Conservation (phyloP, 202 grass and related monocot species). For the Zizania palustris region DNA sequence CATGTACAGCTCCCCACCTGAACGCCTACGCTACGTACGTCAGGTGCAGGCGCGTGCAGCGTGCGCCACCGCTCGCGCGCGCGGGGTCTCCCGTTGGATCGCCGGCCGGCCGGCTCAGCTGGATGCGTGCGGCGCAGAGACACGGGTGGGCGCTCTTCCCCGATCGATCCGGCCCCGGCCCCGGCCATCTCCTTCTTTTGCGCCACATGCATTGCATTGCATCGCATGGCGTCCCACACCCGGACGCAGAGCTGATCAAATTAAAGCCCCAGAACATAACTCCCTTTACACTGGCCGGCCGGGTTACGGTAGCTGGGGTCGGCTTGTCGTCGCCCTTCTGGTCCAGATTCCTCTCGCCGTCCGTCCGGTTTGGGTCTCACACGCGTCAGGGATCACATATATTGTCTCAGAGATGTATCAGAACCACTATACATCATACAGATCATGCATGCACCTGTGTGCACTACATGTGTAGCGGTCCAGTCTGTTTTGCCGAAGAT, state of each 20-base stretch:
- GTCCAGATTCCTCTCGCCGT: background rate
- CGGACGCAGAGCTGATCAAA: background rate
- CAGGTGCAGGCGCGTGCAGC: background rate
- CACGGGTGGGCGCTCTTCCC: too few relatives aligned
- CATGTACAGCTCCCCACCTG: conserved; percentile 2
- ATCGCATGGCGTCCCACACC: background rate
- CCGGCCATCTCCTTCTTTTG: background rate
- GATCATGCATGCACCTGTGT: background rate
- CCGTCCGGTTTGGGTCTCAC: background rate
- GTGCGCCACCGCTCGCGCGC: too few relatives aligned
- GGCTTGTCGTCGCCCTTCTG: background rate
- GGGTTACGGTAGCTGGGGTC: background rate
- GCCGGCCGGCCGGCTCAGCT: background rate
- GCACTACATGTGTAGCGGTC: background rate
- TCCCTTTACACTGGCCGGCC: background rate
- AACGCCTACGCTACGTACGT: background rate
- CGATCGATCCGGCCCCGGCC: too few relatives aligned
- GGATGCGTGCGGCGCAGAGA: background rate
- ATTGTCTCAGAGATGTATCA: background rate
- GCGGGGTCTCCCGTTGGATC: too few relatives aligned
- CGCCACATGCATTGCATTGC: conserved; percentile 27
- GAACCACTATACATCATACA: background rate
- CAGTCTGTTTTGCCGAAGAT: background rate
- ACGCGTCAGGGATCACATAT: background rate
- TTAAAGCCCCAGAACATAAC: background rate